Base-by-base conservation (phyloP, 2,329 filamentous ascomycete species). In the Scopulariopsis brevicaulis region DNA sequence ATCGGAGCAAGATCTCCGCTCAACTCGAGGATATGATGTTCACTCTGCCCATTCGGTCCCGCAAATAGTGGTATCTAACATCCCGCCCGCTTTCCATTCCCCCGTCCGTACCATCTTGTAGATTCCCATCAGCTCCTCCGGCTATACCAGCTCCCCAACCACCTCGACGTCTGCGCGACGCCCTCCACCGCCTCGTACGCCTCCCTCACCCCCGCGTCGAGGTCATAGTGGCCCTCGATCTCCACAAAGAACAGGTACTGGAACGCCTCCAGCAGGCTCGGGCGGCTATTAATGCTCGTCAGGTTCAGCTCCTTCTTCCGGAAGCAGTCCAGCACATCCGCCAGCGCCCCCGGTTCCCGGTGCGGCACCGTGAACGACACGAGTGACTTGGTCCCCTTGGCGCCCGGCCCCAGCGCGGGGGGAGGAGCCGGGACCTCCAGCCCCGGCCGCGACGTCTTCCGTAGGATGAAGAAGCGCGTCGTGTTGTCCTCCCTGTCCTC, bases 171-270 rank as follows among this genome's bases (percentile, higher is more conserved):
- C 69, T 81, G 74, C n/a, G 83, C 83, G 61, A 83, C 79, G 34
- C 68, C 68, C 1, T 72, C 73, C 62, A 91, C 74, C 62, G 80
- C 79, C 55, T 73, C 73, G 67, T 92, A 70, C 28, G 84, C 86
- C 24, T 71, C 72, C 59, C 81, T 77, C 18, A 91, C 85, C 56
- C 79, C 76, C 2, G 76, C 75, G 22, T 70, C 64, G 57, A 68
- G 61, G 60, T 63, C 71, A 58, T 69, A 65, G 68, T 83, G 79
- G 1, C 87, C 86, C 68, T 87, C 82, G 65, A 96, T 91, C 75
- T 97, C 93, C 34, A 96, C 85, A 68, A 97, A 92, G 74, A 97
- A 96, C 43, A 96, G 82, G 73, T 97, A 97, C 69, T 95, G 85
- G 82, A 96, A 97, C 22, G 87, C 83, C 63, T 76, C 74, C 46